Evolutionary conservation across 208 protist species (phyloP).

Genomic region (Plasmodiophora brassicae): DNA sequence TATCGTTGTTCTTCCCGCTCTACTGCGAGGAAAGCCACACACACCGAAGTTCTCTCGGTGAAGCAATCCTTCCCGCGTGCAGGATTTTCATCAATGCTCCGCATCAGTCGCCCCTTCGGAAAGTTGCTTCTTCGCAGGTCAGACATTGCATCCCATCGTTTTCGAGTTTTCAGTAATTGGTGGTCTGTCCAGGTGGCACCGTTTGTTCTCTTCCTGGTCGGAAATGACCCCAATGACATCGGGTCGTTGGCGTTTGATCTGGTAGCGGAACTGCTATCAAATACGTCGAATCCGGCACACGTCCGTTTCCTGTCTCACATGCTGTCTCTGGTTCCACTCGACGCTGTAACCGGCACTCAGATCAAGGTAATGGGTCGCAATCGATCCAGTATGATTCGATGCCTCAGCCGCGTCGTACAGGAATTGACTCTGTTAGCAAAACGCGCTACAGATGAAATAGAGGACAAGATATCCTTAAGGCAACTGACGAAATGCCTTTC

Average conservation of each 20-base stretch:
- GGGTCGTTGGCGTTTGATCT: neutral
- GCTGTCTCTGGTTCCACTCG: neutral
- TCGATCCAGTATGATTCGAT: too few relatives aligned
- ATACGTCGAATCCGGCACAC: neutral
- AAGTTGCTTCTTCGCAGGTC: neutral
- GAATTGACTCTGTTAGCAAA: too few relatives aligned
- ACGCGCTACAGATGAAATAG: too few relatives aligned
- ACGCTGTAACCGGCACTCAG: too few relatives aligned
- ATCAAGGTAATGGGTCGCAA: too few relatives aligned
- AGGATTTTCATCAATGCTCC: neutral
- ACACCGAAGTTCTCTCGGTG: neutral
- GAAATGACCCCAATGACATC: neutral
- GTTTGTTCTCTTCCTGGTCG: constrained; percentile 10
- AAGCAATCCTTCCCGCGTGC: neutral
- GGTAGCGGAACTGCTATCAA: neutral
- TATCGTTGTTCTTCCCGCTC: constrained; percentile 6
- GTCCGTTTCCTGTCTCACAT: neutral
- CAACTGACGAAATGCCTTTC: too few relatives aligned
- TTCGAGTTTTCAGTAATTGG: neutral
- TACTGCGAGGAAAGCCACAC: neutral
- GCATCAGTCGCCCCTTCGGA: neutral
- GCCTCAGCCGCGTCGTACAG: too few relatives aligned
- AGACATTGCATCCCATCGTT: neutral
- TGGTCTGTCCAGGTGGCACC: neutral
- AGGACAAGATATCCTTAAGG: too few relatives aligned